Percentiles rank a stretch among this genome's conserved stretches.
Conservation (phyloP, 2,329 filamentous ascomycete species). For the Rutstroemia sp. region DNA sequence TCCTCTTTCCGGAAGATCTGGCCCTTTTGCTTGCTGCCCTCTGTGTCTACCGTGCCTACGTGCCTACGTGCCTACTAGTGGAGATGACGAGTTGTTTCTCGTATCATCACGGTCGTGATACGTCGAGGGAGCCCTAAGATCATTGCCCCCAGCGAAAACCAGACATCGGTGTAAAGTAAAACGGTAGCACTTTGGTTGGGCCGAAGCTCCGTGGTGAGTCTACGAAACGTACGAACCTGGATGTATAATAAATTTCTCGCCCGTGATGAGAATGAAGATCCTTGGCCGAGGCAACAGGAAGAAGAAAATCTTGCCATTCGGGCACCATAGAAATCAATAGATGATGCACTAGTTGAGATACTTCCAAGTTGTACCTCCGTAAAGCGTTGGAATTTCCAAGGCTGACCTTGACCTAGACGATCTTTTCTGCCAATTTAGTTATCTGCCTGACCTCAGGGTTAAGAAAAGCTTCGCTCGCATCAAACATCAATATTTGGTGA, state of each 20-base stretch:
- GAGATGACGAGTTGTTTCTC: not conserved
- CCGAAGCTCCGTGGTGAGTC: not conserved
- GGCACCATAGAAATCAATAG: not conserved
- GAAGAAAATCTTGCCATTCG: not conserved
- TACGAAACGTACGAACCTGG: not conserved
- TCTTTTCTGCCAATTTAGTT: too few relatives aligned
- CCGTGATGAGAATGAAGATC: constrained; percentile 2
- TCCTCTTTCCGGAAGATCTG: not conserved
- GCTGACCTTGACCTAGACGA: too few relatives aligned
- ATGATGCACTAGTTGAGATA: not conserved
- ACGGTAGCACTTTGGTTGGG: not conserved
- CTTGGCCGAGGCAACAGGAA: not conserved
- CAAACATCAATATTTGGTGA: not conserved
- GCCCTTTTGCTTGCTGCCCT: not conserved
- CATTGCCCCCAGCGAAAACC: not conserved
- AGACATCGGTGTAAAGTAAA: too few relatives aligned
- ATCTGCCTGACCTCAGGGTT: too few relatives aligned
- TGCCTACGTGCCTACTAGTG: not conserved
- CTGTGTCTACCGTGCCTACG: too few relatives aligned
- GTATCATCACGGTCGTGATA: not conserved
- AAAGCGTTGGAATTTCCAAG: too few relatives aligned
- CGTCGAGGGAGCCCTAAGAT: not conserved
- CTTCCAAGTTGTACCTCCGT: not conserved
- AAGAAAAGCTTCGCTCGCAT: too few relatives aligned
- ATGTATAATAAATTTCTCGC: not conserved